Evolutionary conservation across 2,329 filamentous ascomycete species (phyloP).

Genomic region (Aureobasidium sp.): DNA sequence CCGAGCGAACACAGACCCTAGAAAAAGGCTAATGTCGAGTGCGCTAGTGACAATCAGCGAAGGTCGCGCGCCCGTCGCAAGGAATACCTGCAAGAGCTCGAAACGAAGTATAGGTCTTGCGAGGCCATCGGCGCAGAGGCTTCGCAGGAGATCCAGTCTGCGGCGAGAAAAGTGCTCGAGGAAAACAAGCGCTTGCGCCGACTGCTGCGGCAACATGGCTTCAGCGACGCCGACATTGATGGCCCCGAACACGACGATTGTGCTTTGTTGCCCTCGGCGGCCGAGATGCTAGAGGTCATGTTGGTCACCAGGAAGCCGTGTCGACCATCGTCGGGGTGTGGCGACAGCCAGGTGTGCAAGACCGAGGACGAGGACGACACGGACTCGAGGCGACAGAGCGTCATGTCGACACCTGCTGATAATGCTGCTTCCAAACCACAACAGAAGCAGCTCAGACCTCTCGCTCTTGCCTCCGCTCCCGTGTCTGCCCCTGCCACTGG

Average conservation of each 20-base stretch:
- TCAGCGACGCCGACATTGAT: conserved; percentile 50
- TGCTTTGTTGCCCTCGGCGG: conserved; percentile 4
- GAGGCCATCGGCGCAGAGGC: conserved; percentile 62
- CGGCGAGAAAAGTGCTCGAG: conserved; percentile 59
- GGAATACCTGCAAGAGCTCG: conserved; percentile 65
- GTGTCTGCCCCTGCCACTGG: neutral
- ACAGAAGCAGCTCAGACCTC: conserved; percentile 14
- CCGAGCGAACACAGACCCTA: conserved; percentile 5
- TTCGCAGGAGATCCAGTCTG: conserved; percentile 63
- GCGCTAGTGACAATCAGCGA: conserved; percentile 62
- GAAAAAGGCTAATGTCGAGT: conserved; percentile 17
- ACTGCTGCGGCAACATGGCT: conserved; percentile 52
- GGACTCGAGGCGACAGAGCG: conserved; percentile 3
- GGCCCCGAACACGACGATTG: conserved; percentile 13
- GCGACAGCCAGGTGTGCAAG: neutral
- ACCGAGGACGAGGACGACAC: neutral
- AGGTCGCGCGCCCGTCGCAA: conserved; percentile 67
- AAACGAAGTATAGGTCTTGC: conserved; percentile 55
- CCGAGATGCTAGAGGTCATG: conserved; percentile 16
- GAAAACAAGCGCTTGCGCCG: conserved; percentile 60
- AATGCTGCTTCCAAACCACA: conserved; percentile 14
- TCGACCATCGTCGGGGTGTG: neutral
- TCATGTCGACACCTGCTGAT: neutral
- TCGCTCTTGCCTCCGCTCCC: conserved; percentile 1
- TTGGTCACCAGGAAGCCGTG: conserved; percentile 12